Evolutionary conservation across 805 yeast species (phyloP).

Genomic region (Kuraishia ogatae): DNA sequence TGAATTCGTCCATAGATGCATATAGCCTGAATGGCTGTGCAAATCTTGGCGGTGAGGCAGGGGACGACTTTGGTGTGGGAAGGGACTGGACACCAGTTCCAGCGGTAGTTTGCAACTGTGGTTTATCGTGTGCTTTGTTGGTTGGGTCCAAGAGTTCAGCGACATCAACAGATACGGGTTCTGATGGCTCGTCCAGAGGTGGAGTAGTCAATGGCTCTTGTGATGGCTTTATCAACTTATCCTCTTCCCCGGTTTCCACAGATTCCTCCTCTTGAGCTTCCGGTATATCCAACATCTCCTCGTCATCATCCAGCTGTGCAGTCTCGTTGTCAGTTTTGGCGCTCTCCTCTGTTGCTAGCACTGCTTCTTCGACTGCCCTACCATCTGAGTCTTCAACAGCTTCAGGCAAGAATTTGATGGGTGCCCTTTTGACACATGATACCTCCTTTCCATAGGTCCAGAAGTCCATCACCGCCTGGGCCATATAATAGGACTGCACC

Average conservation of each 20-base stretch:
- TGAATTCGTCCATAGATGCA: constrained; percentile 31
- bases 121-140: constrained; percentile 1
- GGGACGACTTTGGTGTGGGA: not conserved
- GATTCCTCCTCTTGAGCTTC: not conserved
- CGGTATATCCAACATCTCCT: not conserved
- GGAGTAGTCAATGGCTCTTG: not conserved
- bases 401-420: constrained; percentile 23
- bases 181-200: constrained; percentile 1
- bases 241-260: constrained; percentile 9
- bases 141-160: not conserved
- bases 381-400: constrained; percentile 1
- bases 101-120: not conserved
- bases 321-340: constrained; percentile 7
- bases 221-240: constrained; percentile 3
- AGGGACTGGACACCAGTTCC: constrained; percentile 1
- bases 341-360: too few relatives aligned
- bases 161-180: not conserved
- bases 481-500: constrained; percentile 60
- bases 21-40: constrained; percentile 37
- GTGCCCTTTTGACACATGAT: constrained; percentile 49
- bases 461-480: constrained; percentile 68
- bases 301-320: constrained; percentile 2
- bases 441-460: constrained; percentile 67
- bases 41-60: constrained; percentile 3
- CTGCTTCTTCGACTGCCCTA: too few relatives aligned